phyloP scores from a whole-genome alignment of 345 rosid genomes.

The Citrus glauca region DNA sequence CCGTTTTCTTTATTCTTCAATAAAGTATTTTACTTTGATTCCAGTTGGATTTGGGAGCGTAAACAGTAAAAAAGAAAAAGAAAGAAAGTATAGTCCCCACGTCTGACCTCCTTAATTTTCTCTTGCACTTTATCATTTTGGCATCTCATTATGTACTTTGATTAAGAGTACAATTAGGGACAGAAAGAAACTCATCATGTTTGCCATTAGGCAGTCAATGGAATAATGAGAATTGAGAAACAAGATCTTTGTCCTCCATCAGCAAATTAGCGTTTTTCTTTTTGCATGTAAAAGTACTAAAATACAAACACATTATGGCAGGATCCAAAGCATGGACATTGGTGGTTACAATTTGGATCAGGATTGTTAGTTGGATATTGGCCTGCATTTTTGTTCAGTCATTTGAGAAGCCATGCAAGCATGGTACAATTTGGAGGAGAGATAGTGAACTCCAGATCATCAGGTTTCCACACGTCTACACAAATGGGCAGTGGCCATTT shows the following conservation, averaged over 20 bases:
- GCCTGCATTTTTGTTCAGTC: constrained; percentile 90
- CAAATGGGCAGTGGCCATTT: constrained; percentile 99
- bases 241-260: no score
- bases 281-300: not conserved
- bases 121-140: not conserved
- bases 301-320: constrained; percentile 15
- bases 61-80: not conserved
- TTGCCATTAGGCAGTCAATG: constrained; percentile 2
- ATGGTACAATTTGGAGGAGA: constrained; percentile 99
- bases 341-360: constrained; percentile 94
- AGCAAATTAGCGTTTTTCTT: not conserved
- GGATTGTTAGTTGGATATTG: constrained; percentile 90
- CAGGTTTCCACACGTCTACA: constrained; percentile 81
- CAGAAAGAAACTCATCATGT: not conserved
- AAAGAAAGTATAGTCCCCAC: not conserved
- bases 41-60: not conserved
- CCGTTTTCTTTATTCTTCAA: constrained; percentile 2
- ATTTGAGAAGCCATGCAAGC: constrained; percentile 81
- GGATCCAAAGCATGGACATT: constrained; percentile 98
- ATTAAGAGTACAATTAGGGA: not conserved
- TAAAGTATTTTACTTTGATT: not conserved
- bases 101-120: not conserved
- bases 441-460: constrained; percentile 69
- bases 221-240: no score
- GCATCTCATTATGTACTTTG: not conserved